A percentile compares a stretch with the other conserved stretches of the same genome.
Evolutionary conservation across 169 alveolate genomes (phyloP).

Genomic region (Plasmodium fragile): DNA sequence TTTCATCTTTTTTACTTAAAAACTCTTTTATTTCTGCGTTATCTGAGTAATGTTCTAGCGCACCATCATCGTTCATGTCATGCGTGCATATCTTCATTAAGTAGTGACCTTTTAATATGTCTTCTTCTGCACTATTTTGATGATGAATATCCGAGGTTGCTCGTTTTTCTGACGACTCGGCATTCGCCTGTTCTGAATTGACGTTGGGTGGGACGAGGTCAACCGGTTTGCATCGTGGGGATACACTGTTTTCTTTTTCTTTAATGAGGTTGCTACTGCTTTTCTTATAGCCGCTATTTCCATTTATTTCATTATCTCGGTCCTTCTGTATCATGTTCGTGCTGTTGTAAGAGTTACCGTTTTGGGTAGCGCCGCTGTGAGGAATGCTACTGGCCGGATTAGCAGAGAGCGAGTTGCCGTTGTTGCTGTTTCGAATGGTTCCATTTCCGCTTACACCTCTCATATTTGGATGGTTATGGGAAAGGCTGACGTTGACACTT

Average conservation of each 20-base stretch:
- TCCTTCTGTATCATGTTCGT: neutral
- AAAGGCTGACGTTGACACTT: neutral
- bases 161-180: neutral
- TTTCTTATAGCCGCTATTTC: neutral
- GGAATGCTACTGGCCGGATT: neutral
- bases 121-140: slow-evolving; percentile 7
- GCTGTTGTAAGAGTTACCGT: neutral
- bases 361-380: neutral
- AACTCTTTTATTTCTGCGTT: slow-evolving; percentile 55
- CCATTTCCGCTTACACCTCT: neutral
- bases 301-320: neutral
- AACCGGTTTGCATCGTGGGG: neutral
- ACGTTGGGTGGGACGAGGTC: neutral
- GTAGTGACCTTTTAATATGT: slow-evolving; percentile 40
- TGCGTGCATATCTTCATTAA: slow-evolving; percentile 46
- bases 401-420: neutral
- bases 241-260: neutral
- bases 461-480: neutral
- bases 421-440: neutral
- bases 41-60: slow-evolving; percentile 37
- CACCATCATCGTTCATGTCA: slow-evolving; percentile 36
- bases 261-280: neutral
- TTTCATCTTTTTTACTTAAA: slow-evolving; percentile 20
- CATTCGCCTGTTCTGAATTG: neutral
- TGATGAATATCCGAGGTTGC: neutral